Evolutionary conservation across 1,284 basidiomycete genomes (phyloP).

Genomic region (Salmacisia buchloeana): DNA sequence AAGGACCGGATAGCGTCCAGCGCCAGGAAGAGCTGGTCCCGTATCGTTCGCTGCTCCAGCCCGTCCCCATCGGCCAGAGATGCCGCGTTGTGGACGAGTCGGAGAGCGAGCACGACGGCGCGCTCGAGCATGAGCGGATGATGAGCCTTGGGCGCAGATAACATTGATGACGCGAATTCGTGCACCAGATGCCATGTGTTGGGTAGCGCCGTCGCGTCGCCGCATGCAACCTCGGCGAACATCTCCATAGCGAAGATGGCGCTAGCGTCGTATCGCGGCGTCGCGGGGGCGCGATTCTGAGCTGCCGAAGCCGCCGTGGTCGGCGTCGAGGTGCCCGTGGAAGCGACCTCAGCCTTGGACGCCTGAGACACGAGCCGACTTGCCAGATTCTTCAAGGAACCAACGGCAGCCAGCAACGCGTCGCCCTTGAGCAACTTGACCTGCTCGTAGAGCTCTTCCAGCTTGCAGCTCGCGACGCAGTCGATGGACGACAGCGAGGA

Average conservation of each 20-base stretch:
- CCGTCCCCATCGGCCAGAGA: conserved; percentile 13
- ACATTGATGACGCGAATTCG: conserved; percentile 76
- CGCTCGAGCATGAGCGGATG: conserved; percentile 87
- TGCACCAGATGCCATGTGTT: conserved; percentile 89
- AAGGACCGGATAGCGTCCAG: conserved; percentile 81
- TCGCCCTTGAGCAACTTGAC: conserved; percentile 64
- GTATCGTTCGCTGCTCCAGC: conserved; percentile 60
- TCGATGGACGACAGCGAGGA: conserved; percentile 91
- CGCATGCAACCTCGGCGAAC: conserved; percentile 74
- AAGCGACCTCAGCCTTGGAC: conserved; percentile 23
- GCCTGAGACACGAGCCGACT: conserved; percentile 69
- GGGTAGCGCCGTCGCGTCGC: conserved; percentile 64
- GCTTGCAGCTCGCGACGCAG: conserved; percentile 83
- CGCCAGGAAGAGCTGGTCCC: conserved; percentile 88
- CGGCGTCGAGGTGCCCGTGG: conserved; percentile 17
- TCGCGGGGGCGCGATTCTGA: background rate
- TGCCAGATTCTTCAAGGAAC: conserved; percentile 80
- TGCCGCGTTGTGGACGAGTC: conserved; percentile 21
- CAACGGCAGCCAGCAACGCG: conserved; percentile 73
- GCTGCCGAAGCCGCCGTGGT: conserved; percentile 9
- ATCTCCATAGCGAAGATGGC: conserved; percentile 89
- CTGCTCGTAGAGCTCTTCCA: conserved; percentile 89
- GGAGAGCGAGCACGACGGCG: conserved; percentile 65
- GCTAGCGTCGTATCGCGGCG: conserved; percentile 77
- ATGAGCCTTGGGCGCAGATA: conserved; percentile 72